Conservation (phyloP, 805 yeast species). For the Yamadazyma tumulicola region DNA sequence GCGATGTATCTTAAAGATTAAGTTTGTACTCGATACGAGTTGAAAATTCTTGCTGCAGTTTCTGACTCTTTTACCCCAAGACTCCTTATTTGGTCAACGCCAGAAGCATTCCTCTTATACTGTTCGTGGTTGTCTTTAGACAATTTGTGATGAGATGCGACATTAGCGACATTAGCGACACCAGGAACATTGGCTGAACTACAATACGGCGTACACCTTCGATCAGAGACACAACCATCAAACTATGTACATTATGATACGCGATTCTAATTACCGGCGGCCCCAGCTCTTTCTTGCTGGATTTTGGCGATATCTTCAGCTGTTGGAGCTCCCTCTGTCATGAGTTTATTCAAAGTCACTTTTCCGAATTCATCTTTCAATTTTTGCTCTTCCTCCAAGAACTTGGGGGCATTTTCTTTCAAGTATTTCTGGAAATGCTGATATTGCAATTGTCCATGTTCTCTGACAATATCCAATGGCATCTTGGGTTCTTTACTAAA, state of each 20-base stretch:
- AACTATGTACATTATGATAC: constrained; percentile 1
- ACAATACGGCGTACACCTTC: too few species aligned
- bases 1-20: too few species aligned
- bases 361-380: constrained; percentile 79
- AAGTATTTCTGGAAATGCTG: constrained; percentile 67
- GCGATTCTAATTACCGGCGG: constrained; percentile 4
- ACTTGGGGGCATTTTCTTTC: constrained; percentile 56
- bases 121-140: too few species aligned
- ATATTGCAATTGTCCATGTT: constrained; percentile 88
- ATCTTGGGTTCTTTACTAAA: constrained; percentile 55
- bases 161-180: too few species aligned
- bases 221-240: too few species aligned
- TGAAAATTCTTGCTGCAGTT: too few species aligned
- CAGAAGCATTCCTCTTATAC: too few species aligned
- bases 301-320: constrained; percentile 59
- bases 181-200: too few species aligned
- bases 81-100: too few species aligned
- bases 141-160: too few species aligned
- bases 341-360: constrained; percentile 77
- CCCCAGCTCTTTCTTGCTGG: constrained; percentile 35
- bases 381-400: constrained; percentile 83
- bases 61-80: too few species aligned
- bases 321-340: constrained; percentile 77
- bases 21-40: too few species aligned
- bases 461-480: constrained; percentile 87